Conservation (phyloP, 768 basidiomycete species). For the Terana coerulea region DNA sequence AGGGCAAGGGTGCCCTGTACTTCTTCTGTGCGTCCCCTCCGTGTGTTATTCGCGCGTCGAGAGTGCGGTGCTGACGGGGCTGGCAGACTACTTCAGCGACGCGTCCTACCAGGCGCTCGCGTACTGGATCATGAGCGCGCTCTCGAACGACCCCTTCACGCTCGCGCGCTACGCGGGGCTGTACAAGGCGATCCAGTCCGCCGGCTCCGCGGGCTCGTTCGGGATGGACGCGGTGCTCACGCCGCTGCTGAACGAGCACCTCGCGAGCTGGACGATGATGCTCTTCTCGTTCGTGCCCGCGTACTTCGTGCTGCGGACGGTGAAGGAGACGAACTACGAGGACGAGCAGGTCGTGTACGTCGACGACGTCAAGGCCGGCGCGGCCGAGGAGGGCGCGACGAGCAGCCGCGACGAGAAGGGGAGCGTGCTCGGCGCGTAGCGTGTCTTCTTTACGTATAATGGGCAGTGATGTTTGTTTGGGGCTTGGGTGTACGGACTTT, state of each 20-base stretch:
- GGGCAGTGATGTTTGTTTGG: no score
- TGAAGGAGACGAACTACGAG: slow-evolving; percentile 36
- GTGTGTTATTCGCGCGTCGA: not conserved
- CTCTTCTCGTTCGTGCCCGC: slow-evolving; percentile 33
- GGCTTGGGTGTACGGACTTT: no score
- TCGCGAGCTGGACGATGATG: slow-evolving; percentile 33
- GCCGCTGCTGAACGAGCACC: slow-evolving; percentile 40
- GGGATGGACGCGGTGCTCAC: slow-evolving; percentile 43
- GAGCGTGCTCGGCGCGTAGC: slow-evolving; percentile 9
- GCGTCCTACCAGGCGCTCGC: slow-evolving; percentile 34
- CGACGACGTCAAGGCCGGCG: slow-evolving; percentile 18
- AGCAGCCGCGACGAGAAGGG: slow-evolving; percentile 20
- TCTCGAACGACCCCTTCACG: slow-evolving; percentile 43
- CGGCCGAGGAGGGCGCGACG: slow-evolving; percentile 15
- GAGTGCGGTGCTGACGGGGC: not conserved
- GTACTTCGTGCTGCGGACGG: slow-evolving; percentile 28
- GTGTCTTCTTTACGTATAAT: no score
- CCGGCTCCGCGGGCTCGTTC: slow-evolving; percentile 36
- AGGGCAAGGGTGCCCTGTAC: slow-evolving; percentile 29
- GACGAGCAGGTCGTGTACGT: slow-evolving; percentile 31
- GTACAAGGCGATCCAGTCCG: slow-evolving; percentile 38
- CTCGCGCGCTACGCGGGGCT: slow-evolving; percentile 42
- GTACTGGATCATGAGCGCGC: slow-evolving; percentile 38
- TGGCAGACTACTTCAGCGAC: slow-evolving; percentile 36
- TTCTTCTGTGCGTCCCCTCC: slow-evolving; percentile 20